A percentile compares a stretch with the other conserved stretches of the same genome.
Conservation (phyloP, 805 yeast species). For the Starmerella stellata region DNA sequence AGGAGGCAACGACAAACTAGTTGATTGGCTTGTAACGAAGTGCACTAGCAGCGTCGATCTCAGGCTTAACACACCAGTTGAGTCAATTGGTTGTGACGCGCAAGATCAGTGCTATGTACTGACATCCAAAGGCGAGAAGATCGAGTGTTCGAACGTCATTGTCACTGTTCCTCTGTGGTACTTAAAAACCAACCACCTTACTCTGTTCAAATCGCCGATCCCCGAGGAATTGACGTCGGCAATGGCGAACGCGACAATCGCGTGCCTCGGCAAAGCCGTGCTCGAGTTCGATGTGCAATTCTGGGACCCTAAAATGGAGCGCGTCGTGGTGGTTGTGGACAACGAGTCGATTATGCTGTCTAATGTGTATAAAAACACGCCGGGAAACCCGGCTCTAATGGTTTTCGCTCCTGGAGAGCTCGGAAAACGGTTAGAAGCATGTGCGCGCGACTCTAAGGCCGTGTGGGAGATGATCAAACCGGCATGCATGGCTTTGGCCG, state of each 20-base stretch:
- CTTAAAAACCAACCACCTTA: neutral
- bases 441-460: neutral
- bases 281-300: neutral
- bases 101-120: neutral
- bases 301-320: neutral
- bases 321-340: neutral
- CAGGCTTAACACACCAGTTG: neutral
- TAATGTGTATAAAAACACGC: neutral
- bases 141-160: neutral
- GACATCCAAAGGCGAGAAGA: neutral
- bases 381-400: neutral
- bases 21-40: slow-evolving; percentile 1
- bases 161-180: neutral
- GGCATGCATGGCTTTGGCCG: neutral
- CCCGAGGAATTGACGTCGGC: neutral
- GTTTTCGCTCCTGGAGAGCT: neutral
- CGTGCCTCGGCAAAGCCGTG: neutral
- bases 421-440: neutral
- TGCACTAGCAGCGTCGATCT: neutral
- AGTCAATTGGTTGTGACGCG: neutral
- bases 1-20: slow-evolving; percentile 1
- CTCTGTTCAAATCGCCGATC: neutral
- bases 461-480: neutral
- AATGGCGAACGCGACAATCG: neutral
- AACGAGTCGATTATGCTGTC: neutral